Conservation (phyloP, 768 basidiomycete genomes). For the Cystobasidium tubakii region DNA sequence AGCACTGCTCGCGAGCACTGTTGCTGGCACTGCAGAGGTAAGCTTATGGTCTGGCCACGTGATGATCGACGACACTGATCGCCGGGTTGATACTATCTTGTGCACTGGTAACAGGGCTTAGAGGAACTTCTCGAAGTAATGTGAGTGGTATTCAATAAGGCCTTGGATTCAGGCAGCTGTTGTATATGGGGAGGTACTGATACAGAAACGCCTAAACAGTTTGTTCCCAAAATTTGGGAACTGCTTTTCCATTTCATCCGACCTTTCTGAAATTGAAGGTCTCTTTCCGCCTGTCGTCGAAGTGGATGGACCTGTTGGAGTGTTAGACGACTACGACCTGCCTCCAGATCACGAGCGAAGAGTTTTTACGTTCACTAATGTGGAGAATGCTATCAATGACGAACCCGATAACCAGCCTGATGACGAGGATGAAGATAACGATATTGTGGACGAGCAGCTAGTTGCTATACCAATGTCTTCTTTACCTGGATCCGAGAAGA, state of each 20-base stretch:
- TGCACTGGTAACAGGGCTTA: neutral
- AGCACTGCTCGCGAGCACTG: neutral
- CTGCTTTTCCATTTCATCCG: neutral
- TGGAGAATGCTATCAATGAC: neutral
- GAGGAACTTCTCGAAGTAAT: neutral
- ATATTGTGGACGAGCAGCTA: slow-evolving; percentile 9
- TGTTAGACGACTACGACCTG: neutral
- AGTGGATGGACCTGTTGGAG: neutral
- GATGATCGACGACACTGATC: too few relatives aligned
- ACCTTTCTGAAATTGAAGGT: neutral
- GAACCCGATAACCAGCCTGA: neutral
- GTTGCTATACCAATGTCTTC: neutral
- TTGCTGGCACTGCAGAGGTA: neutral
- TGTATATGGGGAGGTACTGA: too few relatives aligned
- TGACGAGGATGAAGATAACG: slow-evolving; percentile 15
- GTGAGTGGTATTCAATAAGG: too few relatives aligned
- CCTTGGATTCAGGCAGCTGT: neutral
- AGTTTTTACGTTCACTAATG: slow-evolving; percentile 20
- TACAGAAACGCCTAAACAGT: too few relatives aligned
- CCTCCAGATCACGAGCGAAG: slow-evolving; percentile 20
- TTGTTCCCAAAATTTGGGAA: neutral
- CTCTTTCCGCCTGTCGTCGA: slow-evolving; percentile 12
- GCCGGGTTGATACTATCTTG: too few relatives aligned
- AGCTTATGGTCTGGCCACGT: neutral
- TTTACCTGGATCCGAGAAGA: neutral